Base-by-base conservation (phyloP, 1,284 basidiomycete genomes). In the Ganoderma resinaceum region DNA sequence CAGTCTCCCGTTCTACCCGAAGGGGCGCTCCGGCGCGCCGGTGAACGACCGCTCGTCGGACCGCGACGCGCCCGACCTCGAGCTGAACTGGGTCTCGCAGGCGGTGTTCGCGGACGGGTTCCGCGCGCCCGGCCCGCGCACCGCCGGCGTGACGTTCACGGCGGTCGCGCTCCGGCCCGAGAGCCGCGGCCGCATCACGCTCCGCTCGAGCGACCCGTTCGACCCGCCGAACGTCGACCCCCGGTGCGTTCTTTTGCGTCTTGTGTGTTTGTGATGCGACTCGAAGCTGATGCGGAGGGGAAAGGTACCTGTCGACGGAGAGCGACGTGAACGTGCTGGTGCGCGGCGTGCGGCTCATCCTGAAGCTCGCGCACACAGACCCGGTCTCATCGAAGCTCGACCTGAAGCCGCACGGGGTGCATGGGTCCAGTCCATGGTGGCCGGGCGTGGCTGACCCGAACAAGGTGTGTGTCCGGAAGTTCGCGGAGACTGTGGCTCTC, bases 201-300 rank as follows among this genome's bases (percentile, higher is more conserved):
- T 86, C 33, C 72, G 73, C 55, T 79, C 78, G 4, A 70, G 72
- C 4, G 79, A 78, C 60, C 76, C 79, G 1, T 81, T 76, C 62
- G 83, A 83, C 52, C 72, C 79, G 4, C 83, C 85, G 0, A 49
- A 79, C 11, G 83, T 86, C 67, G 80, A 85, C 68, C 81, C 82
- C 31, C 80, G 81, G 77, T 79, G 74, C 40, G 80, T 77, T 3
- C 31, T 14, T 4, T 38, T 31, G 2, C 23, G 26, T 62, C 18
- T 8, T 62, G 16, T 7, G 26, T 20, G 14, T 29, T 33, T 16
- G n/a, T 7, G 37, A 2, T 18, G 8, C 3, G n/a, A 61, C 23
- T 23, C 23, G 11, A 23, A 3, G 18, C 35, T 42, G 20, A 46
- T 18, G 7, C n/a, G 16, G 29, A 16, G 16, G 18, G 29, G n/a